Base-by-base conservation (phyloP, 257 asterid species). In the Solanum corneliomulleri region DNA sequence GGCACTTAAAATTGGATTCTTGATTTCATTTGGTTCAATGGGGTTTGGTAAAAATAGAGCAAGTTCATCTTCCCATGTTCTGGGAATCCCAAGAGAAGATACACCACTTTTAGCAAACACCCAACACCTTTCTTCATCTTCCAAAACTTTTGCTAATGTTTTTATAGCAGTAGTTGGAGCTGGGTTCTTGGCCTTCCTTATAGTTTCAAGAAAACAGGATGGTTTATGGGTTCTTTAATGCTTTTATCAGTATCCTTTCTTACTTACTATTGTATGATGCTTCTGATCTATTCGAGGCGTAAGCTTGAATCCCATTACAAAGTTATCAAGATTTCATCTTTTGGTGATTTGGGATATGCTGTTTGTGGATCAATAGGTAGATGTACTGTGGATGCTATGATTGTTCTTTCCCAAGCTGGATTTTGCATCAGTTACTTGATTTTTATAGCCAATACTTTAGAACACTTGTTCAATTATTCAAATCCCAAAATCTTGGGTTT, bases 11-110 rank as follows among this genome's bases (percentile, higher is more conserved):
- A 42, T 77, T 77, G 39, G 35, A 21, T 83, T 83, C 58, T 83
- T 83, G 77, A 83, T 35, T 44, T 58, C 37, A 85, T 37, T n/a
- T 47, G 64, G n/a, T 47, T 7, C 33, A 12, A 87, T 87, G 89
- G 86, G 37, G 37, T 64, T 87, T 80, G 82, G 14, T 21, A 87
- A 81, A 80, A 72, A 81, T n/a, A 25, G 33, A 45, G 89, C 86
- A 81, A 66, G 83, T 29, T 87, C 89, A 87, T 87, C 83, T 16
- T 44, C 89, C 23, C 52, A 68, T 45, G 69, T 60, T 37, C 20
- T 87, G 18, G 21, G 69, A 69, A 16, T 66, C 39, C 81, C 86
- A 66, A 81, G 89, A 87, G 89, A 87, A 70, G 86, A 81, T 74
- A 81, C 89, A 33, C 86, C 89, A 81, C 70, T 87, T 35, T 83